Base-by-base conservation (phyloP, 352 stramenopile species). In the Thraustochytrium striatum region DNA sequence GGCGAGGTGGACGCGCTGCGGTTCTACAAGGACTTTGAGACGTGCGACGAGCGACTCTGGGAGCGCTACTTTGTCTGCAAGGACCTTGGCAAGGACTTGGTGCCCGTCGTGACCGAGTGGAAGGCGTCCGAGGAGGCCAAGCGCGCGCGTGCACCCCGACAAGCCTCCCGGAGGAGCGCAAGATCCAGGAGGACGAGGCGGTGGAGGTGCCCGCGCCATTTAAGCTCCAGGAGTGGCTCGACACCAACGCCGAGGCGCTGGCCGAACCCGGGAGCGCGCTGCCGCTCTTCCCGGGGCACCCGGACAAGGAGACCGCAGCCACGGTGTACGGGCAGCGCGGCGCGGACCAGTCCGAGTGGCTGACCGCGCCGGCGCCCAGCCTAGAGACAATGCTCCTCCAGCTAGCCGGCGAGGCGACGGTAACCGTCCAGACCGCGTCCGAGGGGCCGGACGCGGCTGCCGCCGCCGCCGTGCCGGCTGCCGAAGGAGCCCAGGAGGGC, bases 21-120 rank as follows among this genome's bases (percentile, higher is more conserved):
- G 3, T 85, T 81, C 57, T 82, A 84, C 61, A 72, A 39, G n/a
- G 69, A 81, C 19, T 82, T 38, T 43, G 32, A 28, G 19, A 55
- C 41, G 13, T 41, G 41, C 47, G 72, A 59, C 44, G 19, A 57
- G 0, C 21, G 72, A 21, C 53, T 81, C 30, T 85, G 72, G 73
- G 69, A 85, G 70, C 38, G 72, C n/a, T 83, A 83, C 47, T 85
- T 85, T 50, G 43, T 82, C 79, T 85, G 82, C 61, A 39, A 39
- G 7, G 82, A 85, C 52, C 75, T 85, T 16, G 82, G 82, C 58
- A 72, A 43, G 52, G 58, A 85, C 13, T 61, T 85, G 2, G 47
- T 82, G 25, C 82, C 82, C 9, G 57, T 85, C 39, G 82, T 85
- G 44, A 57, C 69, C 1, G 5, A 28, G 7, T 85, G 73, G 52